Base-by-base conservation (phyloP, 768 basidiomycete species). In the Leccinum subgranulosum region DNA sequence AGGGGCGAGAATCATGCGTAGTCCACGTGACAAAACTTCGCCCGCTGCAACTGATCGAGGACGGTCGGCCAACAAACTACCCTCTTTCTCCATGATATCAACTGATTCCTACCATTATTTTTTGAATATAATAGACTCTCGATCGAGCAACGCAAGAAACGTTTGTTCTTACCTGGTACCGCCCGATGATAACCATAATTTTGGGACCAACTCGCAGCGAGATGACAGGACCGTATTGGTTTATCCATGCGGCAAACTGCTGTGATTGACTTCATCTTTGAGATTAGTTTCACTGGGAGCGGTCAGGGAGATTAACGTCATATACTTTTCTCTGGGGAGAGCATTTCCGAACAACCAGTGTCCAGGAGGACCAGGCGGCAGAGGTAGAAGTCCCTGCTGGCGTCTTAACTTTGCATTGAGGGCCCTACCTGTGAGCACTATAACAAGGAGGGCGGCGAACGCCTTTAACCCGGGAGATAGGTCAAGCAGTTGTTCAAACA, bases 61-160 rank as follows among this genome's bases (percentile, higher is more conserved):
- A 51, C 85, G 73, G 62, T 85, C 85, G 1, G 78, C 80, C n/a
- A 82, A 69, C 4, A 74, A 60, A 4, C 80, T 78, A n/a, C 85
- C 84, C 60, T 86, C 82, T 52, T 81, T 82, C 64, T 87, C 85
- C 84, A 87, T 82, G 55, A 87, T 80, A 21, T 86, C 84, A 0
- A 85, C 76, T 0, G 85, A 84, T 36, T 83, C 84, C 67, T 85
- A 68, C 10, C 6, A 34, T 23, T 10, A n/a, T 10, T 36, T 48
- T 39, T 46, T 1, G 23, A 12, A 46, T n/a, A n/a, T n/a, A n/a
- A n/a, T 2, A 25, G n/a, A 19, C 17, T 11, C 8, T 46, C 21
- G 46, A 25, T 27, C 3, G 28, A 6, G 7, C 15, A 31, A n/a
- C 2, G 6, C 45, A 14, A 45, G n/a, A 17, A 25, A 46, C 3